Evolutionary conservation across 306 rosid genomes (phyloP), one percentile per base, ranked within the genome.

Genomic region (Lagenaria siceraria): DNA sequence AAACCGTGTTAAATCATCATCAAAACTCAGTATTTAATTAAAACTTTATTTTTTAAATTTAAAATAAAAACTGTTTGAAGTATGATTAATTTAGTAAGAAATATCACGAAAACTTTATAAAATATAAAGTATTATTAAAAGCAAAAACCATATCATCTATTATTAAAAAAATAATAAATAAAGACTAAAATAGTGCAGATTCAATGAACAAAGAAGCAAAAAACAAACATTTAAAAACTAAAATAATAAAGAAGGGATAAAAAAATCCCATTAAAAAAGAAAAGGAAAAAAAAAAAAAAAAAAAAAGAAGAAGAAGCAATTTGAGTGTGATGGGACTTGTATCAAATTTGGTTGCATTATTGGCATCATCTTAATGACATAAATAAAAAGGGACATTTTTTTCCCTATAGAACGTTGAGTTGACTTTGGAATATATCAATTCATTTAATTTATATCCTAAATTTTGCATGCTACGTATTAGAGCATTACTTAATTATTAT

Each of bases 1-100:
- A 69, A 69, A 69, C 75, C 55, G 75, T 69, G 75, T 69, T 69
- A 69, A 43, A 43, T 43, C 75, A 69, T 24, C 22, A 22, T 69
- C 75, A 42, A 68, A 8, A 19, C 38, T 12, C 13, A 69, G 15
- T 59, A 12, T 53, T 53, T 64, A 64, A 64, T 63, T 33, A 33
- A 55, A 9, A 55, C 61, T 21, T 14, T 51, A 18, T 56, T 10
- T 54, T 55, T 18, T n/a, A 15, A 49, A 55, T 55, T 14, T 13
- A 55, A 52, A 56, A 27, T 29, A 0, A 17, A 62, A 62, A 69
- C 10, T 43, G 10, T 21, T 68, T 21, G 33, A 21, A 68, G 19
- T 42, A 42, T 12, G 4, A 42, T 68, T 42, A 68, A 12, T 13
- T 69, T 42, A 43, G 19, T 43, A 7, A 68, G 5, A 69, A 27